Evolutionary conservation across 176 grass and related monocot species (phyloP).

Genomic region (Panicum miliaceum): DNA sequence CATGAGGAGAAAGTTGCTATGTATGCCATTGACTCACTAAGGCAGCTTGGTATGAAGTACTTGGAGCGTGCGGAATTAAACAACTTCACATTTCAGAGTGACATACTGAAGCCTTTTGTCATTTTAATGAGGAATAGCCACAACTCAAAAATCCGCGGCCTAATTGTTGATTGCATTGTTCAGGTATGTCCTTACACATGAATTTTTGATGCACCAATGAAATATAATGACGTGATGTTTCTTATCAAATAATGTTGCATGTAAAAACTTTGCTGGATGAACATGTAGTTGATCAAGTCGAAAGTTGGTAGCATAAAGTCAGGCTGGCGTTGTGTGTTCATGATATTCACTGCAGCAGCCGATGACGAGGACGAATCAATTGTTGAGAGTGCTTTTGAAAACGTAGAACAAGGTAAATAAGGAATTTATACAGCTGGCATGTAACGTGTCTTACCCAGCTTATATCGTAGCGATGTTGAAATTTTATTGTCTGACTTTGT

Average conservation of each 20-base stretch:
- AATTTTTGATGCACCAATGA: conserved; percentile 11
- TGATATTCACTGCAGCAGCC: conserved; percentile 98
- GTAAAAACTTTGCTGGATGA: conserved; percentile 15
- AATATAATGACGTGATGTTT: conserved; percentile 25
- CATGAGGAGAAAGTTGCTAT: conserved; percentile 94
- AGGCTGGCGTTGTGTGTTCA: conserved; percentile 97
- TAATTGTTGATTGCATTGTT: conserved; percentile 99
- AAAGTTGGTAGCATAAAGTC: conserved; percentile 99
- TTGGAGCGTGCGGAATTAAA: conserved; percentile 96
- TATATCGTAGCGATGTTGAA: conserved; percentile 20
- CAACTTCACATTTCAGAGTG: conserved; percentile 99
- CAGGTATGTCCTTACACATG: conserved; percentile 62
- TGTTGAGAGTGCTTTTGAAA: conserved; percentile 99
- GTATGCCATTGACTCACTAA: conserved; percentile 97
- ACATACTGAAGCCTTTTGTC: conserved; percentile 99
- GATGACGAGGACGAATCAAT: conserved; percentile 94
- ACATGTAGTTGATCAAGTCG: conserved; percentile 92
- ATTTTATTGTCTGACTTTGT: conserved; percentile 35
- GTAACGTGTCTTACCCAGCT: conserved; percentile 14
- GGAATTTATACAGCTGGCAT: conserved; percentile 30
- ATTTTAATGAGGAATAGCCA: conserved; percentile 95
- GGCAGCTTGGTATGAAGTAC: conserved; percentile 99
- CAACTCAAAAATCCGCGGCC: conserved; percentile 87
- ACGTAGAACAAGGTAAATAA: conserved; percentile 84
- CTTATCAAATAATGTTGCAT: conserved; percentile 38